Evolutionary conservation across 1,284 basidiomycete genomes (phyloP).

Genomic region (Tremellales sp.): DNA sequence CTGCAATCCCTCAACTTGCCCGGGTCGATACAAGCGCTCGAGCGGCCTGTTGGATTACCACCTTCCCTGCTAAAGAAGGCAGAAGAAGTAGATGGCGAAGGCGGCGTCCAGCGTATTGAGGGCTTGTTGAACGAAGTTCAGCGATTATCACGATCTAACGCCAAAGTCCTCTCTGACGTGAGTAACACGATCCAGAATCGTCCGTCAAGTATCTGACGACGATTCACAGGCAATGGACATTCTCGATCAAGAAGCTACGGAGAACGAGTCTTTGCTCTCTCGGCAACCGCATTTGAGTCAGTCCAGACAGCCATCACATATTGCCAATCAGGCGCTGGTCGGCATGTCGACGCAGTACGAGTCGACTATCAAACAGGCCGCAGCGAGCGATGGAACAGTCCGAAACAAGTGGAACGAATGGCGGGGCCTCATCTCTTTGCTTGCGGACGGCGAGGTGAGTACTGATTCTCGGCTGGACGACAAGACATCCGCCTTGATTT

Average conservation of each 20-base stretch:
- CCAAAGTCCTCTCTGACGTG: slow-evolving; percentile 70
- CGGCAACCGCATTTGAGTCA: slow-evolving; percentile 48
- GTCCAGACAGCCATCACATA: slow-evolving; percentile 63
- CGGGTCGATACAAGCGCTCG: slow-evolving; percentile 79
- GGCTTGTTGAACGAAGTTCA: slow-evolving; percentile 69
- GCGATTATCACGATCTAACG: slow-evolving; percentile 61
- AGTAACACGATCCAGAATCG: slow-evolving; percentile 13
- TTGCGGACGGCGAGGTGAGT: slow-evolving; percentile 68
- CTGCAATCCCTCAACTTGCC: slow-evolving; percentile 76
- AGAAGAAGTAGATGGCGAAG: slow-evolving; percentile 73
- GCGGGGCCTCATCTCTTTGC: slow-evolving; percentile 65
- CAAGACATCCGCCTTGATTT: neutral
- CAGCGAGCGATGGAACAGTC: slow-evolving; percentile 69
- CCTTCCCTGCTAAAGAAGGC: slow-evolving; percentile 81
- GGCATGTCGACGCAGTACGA: slow-evolving; percentile 68
- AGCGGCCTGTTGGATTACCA: slow-evolving; percentile 80
- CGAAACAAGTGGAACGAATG: slow-evolving; percentile 80
- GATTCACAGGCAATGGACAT: slow-evolving; percentile 70
- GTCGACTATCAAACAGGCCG: slow-evolving; percentile 66
- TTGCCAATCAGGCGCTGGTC: slow-evolving; percentile 71
- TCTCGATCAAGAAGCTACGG: slow-evolving; percentile 80
- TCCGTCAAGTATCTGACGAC: neutral
- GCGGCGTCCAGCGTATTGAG: slow-evolving; percentile 70
- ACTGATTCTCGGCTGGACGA: neutral
- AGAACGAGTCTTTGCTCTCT: slow-evolving; percentile 63